Evolutionary conservation across 2,329 filamentous ascomycete genomes (phyloP), one percentile per base, ranked within the genome.

Genomic region (Arthroderma uncinatum): DNA sequence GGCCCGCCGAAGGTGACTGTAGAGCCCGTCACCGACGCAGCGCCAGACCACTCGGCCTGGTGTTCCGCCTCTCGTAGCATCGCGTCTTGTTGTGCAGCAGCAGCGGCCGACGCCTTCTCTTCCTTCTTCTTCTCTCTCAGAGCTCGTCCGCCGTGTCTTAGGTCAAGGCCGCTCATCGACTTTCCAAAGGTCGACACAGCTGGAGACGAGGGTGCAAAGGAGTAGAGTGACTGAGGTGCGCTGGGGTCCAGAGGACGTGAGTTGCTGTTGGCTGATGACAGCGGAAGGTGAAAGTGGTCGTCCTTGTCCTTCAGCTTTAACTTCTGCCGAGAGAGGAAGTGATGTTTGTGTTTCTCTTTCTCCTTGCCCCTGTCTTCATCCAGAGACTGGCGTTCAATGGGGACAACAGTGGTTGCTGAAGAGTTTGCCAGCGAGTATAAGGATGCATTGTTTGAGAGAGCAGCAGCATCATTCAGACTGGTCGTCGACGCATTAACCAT

Each of bases 71-170:
- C 72, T 34, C 58, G 56, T 25, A 56, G 53, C n/a, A 53, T 50
- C 16, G 53, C 53, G 19, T 55, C 53, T 14, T 54, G 52, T 25
- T 40, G 36, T 28, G 53, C 37, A 36, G 60, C 58, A 4, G 59
- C 58, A 16, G 58, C 58, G 19, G 65, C 62, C 55, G 62, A 60
- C 16, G 57, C 78, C 62, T 84, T 82, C 61, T 88, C 85, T 61
- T 87, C 84, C 63, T 86, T 85, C 69, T 85, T 86, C 76, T 92
- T 95, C 67, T 95, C 89, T 37, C 87, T 81, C 48, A 91, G 71
- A 5, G 84, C 86, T 42, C 86, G 80, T 1, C 85, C 87, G 42
- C 86, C 88, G 72, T 92, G 87, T 54, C 88, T 79, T 25, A 92
- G 74, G 70, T 92, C 88, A 44, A 92, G 75, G 0, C 86, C 87